phyloP scores from a whole-genome alignment of 208 protist genomes.

The Leishmania amazonensis region DNA sequence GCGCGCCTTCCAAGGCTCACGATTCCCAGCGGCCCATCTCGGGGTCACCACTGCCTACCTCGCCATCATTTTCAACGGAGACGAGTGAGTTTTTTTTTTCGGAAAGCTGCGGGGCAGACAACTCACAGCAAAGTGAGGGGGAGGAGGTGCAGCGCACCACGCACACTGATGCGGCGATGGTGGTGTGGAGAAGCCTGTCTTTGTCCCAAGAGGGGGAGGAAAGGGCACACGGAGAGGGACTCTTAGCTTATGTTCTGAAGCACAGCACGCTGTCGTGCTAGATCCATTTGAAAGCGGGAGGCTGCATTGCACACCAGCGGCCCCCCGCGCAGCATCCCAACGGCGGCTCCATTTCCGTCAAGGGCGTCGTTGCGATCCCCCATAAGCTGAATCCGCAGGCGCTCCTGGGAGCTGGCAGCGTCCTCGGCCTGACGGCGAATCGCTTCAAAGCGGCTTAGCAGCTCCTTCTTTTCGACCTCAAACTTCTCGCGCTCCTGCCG shows the following conservation, averaged over 20 bases:
- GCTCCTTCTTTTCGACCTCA: constrained; percentile 77
- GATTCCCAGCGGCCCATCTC: not conserved
- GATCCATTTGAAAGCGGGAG: constrained; percentile 77
- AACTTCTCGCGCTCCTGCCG: constrained; percentile 74
- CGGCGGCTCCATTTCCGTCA: constrained; percentile 17
- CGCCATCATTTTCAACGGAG: not conserved
- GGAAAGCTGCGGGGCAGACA: not conserved
- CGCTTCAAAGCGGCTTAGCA: constrained; percentile 70
- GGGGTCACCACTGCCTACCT: not conserved
- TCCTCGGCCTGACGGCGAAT: constrained; percentile 74
- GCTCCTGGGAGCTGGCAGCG: constrained; percentile 52
- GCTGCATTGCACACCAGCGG: constrained; percentile 37
- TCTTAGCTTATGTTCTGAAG: constrained; percentile 50
- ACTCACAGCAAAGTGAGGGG: not conserved
- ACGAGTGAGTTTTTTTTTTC: not conserved
- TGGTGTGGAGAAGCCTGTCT: not conserved
- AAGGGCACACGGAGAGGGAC: constrained; percentile 1
- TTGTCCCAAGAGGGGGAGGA: not conserved
- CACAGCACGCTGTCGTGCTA: constrained; percentile 81
- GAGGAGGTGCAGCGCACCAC: not conserved
- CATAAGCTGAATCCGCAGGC: constrained; percentile 54
- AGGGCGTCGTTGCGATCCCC: constrained; percentile 27
- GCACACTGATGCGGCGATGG: not conserved
- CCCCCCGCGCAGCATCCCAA: constrained; percentile 20
- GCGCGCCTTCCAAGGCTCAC: not conserved